phyloP scores from a whole-genome alignment of 768 basidiomycete species.

The Termitomyces sp. region DNA sequence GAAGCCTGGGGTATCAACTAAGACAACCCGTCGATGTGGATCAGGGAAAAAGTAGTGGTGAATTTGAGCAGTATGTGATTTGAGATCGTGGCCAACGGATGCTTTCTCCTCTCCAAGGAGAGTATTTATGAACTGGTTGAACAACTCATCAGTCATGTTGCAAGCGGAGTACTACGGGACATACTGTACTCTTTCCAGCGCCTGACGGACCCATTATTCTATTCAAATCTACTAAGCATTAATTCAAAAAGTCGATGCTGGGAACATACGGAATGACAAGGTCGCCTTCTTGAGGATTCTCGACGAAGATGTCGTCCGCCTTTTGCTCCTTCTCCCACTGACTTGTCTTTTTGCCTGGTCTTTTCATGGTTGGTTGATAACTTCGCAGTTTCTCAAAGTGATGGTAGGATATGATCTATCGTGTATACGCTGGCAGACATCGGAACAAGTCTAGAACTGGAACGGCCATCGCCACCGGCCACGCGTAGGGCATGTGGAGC shows the following conservation, averaged over 20 bases:
- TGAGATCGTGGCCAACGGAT: constrained; percentile 9
- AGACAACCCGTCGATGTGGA: constrained; percentile 9
- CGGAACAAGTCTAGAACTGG: too few relatives aligned
- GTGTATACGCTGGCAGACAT: neutral
- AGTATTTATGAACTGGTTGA: constrained; percentile 4
- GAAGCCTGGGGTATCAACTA: constrained; percentile 22
- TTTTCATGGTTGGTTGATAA: neutral
- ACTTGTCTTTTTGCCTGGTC: neutral
- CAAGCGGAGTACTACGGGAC: neutral
- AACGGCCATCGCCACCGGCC: neutral
- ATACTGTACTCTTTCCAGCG: constrained; percentile 19
- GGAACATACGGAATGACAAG: constrained; percentile 15
- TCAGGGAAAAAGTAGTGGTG: constrained; percentile 7
- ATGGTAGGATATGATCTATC: neutral
- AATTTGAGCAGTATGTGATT: constrained; percentile 7
- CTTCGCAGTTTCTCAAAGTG: neutral
- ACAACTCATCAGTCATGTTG: neutral
- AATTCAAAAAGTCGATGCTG: neutral
- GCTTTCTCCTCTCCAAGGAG: neutral
- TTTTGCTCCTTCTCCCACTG: constrained; percentile 8
- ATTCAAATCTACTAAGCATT: neutral
- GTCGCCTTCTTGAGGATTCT: constrained; percentile 5
- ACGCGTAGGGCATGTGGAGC: neutral
- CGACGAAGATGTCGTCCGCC: constrained; percentile 7
- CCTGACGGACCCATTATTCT: constrained; percentile 16